Evolutionary conservation across 1,284 basidiomycete species (phyloP).

Genomic region (Apiotrichum gamsii): DNA sequence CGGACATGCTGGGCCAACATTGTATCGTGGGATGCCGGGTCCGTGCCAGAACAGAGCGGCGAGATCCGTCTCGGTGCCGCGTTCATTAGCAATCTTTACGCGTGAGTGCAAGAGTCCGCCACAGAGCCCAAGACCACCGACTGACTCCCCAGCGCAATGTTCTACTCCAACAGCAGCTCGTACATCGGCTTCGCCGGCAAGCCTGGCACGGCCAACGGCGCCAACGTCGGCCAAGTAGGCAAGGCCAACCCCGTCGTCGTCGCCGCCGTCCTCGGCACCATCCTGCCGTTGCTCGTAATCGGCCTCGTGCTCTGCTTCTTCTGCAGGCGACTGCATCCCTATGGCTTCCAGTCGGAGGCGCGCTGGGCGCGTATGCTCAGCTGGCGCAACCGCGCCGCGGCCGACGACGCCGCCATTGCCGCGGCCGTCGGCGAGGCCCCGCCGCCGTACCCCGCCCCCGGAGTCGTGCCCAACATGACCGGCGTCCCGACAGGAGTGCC

Average conservation of each 20-base stretch:
- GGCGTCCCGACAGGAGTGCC: too few relatives aligned
- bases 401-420: too few relatives aligned
- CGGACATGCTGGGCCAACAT: conserved; percentile 37
- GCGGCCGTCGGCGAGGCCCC: too few relatives aligned
- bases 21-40: conserved; percentile 36
- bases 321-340: conserved; percentile 31
- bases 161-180: conserved; percentile 26
- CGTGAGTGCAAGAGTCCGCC: conserved; percentile 33
- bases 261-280: conserved; percentile 32
- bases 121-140: too few relatives aligned
- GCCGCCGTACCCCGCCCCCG: too few relatives aligned
- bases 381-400: too few relatives aligned
- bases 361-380: too few relatives aligned
- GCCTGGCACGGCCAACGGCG: conserved; percentile 30
- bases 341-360: too few relatives aligned
- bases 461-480: too few relatives aligned
- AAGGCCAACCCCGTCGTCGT: neutral
- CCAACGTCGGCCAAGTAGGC: neutral
- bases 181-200: conserved; percentile 42
- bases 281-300: conserved; percentile 31
- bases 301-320: conserved; percentile 29
- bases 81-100: conserved; percentile 40
- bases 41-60: conserved; percentile 29
- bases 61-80: conserved; percentile 41
- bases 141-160: conserved; percentile 28